A percentile compares a stretch with the other conserved stretches of the same genome.
Conservation (phyloP, 2,329 filamentous ascomycete species). For the Pseudofabraea citricarpa region DNA sequence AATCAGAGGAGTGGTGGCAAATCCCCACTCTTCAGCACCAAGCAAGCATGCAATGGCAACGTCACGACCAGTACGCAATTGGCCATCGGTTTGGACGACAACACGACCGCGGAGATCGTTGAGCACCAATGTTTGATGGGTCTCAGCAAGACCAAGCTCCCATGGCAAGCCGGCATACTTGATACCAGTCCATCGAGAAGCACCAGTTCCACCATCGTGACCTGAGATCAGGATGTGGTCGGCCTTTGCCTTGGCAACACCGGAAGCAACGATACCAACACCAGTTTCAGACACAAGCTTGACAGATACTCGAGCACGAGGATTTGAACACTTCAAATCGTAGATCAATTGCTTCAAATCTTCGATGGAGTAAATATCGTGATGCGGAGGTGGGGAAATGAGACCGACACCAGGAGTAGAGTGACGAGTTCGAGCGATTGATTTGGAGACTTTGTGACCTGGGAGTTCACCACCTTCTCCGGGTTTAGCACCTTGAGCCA, state of each 20-base stretch:
- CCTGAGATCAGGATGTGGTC: conserved; percentile 96
- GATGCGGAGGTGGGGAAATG: conserved; percentile 92
- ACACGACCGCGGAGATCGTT: conserved; percentile 95
- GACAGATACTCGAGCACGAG: conserved; percentile 85
- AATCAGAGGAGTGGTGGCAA: conserved; percentile 89
- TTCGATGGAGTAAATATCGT: conserved; percentile 98
- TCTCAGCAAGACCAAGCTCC: conserved; percentile 95
- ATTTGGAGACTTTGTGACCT: conserved; percentile 92
- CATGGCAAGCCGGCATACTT: conserved; percentile 96
- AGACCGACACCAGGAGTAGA: conserved; percentile 94
- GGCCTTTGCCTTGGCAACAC: conserved; percentile 95
- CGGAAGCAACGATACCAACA: conserved; percentile 94
- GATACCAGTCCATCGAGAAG: conserved; percentile 96
- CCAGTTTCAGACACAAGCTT: conserved; percentile 97
- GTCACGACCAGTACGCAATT: conserved; percentile 87
- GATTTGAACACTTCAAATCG: conserved; percentile 94
- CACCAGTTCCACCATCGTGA: conserved; percentile 94
- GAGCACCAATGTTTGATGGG: conserved; percentile 90
- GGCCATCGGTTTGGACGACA: conserved; percentile 93
- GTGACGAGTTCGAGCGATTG: conserved; percentile 90
- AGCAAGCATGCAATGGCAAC: conserved; percentile 91
- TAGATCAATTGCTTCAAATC: conserved; percentile 98
- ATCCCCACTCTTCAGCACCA: conserved; percentile 97
- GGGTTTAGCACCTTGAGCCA: conserved; percentile 97
- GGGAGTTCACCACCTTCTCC: conserved; percentile 96